These are phyloP conservation scores for Hypomontagnella submonticulosa DNA, from an alignment of 495 filamentous ascomycete species.

Conservation along the genomic window DNA sequence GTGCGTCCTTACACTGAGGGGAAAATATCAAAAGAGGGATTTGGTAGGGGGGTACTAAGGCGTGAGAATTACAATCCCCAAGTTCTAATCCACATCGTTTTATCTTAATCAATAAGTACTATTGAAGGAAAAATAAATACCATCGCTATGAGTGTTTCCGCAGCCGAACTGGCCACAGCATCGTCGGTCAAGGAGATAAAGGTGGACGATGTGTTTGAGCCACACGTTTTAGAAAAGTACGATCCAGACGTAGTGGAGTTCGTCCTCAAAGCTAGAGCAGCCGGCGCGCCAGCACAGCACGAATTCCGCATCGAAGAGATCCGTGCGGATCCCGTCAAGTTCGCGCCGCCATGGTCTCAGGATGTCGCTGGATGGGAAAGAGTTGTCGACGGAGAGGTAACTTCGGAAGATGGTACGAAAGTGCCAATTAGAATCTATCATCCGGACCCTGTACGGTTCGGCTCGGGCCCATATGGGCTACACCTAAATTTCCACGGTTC, in stretches of 20 bases:
- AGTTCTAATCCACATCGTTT: no score
- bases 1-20: no score
- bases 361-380: conserved; percentile 49
- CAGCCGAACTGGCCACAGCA: neutral
- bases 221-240: conserved; percentile 31
- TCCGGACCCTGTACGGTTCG: conserved; percentile 50
- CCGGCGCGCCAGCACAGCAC: conserved; percentile 35
- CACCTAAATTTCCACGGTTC: conserved; percentile 63
- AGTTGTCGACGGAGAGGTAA: conserved; percentile 51
- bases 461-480: conserved; percentile 57
- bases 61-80: no score
- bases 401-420: conserved; percentile 54
- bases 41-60: no score
- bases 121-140: no score
- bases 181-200: conserved; percentile 3
- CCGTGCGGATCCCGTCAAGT: conserved; percentile 52
- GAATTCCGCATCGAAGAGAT: conserved; percentile 58
- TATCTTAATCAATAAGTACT: no score
- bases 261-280: conserved; percentile 22
- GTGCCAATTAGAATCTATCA: conserved; percentile 59
- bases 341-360: conserved; percentile 51
- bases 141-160: neutral
- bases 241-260: conserved; percentile 36
- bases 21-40: no score
- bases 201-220: conserved; percentile 37